Evolutionary conservation across 495 filamentous ascomycete species (phyloP).

Genomic region (Talaromyces nanjingensis): DNA sequence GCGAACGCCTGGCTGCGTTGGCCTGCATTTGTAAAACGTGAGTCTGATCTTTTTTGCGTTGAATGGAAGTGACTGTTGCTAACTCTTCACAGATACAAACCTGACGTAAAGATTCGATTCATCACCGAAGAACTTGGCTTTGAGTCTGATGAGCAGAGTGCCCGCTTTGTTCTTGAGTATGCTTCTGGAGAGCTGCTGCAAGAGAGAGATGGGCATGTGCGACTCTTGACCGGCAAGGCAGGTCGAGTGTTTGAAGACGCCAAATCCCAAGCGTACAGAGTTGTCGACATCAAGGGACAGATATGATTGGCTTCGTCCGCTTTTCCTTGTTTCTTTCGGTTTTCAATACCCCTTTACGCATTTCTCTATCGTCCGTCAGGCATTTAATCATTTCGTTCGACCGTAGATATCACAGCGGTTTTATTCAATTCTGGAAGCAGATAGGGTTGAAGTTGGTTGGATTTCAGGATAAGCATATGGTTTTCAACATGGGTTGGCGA

Average conservation of each 20-base stretch:
- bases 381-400: background rate
- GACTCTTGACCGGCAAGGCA: slow-evolving; percentile 71
- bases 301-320: slow-evolving; percentile 48
- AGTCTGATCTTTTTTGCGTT: slow-evolving; percentile 34
- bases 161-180: slow-evolving; percentile 78
- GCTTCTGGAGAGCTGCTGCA: slow-evolving; percentile 68
- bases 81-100: slow-evolving; percentile 68
- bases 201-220: slow-evolving; percentile 65
- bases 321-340: slow-evolving; percentile 13
- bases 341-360: slow-evolving; percentile 8
- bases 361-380: background rate
- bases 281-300: slow-evolving; percentile 95
- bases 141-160: slow-evolving; percentile 83
- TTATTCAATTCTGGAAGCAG: background rate
- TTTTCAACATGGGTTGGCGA: background rate
- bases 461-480: background rate
- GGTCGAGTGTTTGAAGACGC: slow-evolving; percentile 63
- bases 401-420: background rate
- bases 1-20: slow-evolving; percentile 86
- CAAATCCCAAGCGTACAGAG: slow-evolving; percentile 64
- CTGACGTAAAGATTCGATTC: slow-evolving; percentile 80
- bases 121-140: slow-evolving; percentile 94
- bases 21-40: slow-evolving; percentile 90
- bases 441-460: background rate
- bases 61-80: slow-evolving; percentile 16